Base-by-base conservation (phyloP, 2,329 filamentous ascomycete species). In the Nemania sp. region DNA sequence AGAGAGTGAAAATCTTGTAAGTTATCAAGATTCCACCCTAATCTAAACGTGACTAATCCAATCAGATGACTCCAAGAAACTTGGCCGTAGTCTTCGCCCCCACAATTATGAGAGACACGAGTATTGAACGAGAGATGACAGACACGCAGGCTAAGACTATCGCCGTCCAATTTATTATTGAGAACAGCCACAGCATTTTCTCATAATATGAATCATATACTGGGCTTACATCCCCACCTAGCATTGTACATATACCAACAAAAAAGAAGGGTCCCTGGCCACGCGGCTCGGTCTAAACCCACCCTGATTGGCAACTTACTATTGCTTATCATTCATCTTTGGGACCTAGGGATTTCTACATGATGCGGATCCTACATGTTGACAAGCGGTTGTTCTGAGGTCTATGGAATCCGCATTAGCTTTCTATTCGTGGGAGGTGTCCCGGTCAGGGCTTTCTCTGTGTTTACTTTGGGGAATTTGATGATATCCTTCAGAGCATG, bases 81-180 rank as follows among this genome's bases (percentile, higher is more conserved):
- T 83, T 98, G 69, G 94, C 96, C 3, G 96, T 99, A 49, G 96
- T 99, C 43, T 99, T 99, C 78, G 96, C 96, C 8, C 96, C 96
- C 7, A 99, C 96, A 0, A 97, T 99, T 74, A 97, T 99, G 93
- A 89, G 95, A 73, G 94, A 97, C 64, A 87, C 90, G 77, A 95
- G 91, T 76, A 88, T 98, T 69, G 93, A 97, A 79, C 90, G 94
- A 69, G 96, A 99, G 80, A 97, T 99, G 90, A 95, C 91, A 32
- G 96, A 99, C 78, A 97, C 97, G 86, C 92, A 96, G 78, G 88
- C 91, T 74, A 98, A 98, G 86, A 97, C 97, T 74, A 87, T 92
- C 71, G 93, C 93, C 5, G 91, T 98, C 73, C 94, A 97, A 82
- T 97, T 96, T 75, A 86, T 99, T 77, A 92, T 98, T 72, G 95